phyloP scores from a whole-genome alignment of 805 yeast species.

The Barnettozyma pratensis region DNA sequence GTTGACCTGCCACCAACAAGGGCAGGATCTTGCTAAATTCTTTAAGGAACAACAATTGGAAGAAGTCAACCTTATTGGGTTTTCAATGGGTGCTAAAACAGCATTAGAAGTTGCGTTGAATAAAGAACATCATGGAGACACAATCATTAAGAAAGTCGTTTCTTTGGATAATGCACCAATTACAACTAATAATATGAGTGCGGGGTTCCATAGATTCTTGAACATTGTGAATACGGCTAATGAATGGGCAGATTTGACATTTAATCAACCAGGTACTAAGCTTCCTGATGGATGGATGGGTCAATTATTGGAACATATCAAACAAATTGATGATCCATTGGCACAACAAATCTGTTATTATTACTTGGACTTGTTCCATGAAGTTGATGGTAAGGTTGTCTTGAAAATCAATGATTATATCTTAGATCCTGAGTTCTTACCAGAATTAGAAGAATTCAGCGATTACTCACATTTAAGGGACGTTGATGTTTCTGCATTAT shows the following conservation, averaged over 20 bases:
- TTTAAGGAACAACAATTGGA: background rate
- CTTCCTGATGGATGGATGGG: background rate
- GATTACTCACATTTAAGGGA: background rate
- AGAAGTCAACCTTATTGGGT: slow-evolving; percentile 39
- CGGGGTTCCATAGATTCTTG: slow-evolving; percentile 20
- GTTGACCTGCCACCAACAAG: background rate
- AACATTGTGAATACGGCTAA: slow-evolving; percentile 1
- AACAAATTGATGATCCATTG: background rate
- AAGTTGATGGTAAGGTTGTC: slow-evolving; percentile 10
- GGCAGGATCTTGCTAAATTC: background rate
- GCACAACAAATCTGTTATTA: slow-evolving; percentile 9
- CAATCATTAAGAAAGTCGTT: slow-evolving; percentile 32
- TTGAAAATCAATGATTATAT: slow-evolving; percentile 23
- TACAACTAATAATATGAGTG: slow-evolving; percentile 19
- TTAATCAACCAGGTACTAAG: background rate
- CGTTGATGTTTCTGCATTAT: slow-evolving; percentile 24
- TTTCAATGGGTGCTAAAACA: slow-evolving; percentile 58
- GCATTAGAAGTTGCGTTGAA: slow-evolving; percentile 40
- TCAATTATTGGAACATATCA: background rate
- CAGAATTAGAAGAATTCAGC: slow-evolving; percentile 27
- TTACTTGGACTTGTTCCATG: slow-evolving; percentile 8
- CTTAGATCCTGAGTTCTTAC: slow-evolving; percentile 8
- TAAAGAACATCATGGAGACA: slow-evolving; percentile 16
- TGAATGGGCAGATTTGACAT: background rate
- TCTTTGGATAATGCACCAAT: slow-evolving; percentile 44